Conservation (phyloP, 805 yeast genomes). For the Starmerella bombicola region DNA sequence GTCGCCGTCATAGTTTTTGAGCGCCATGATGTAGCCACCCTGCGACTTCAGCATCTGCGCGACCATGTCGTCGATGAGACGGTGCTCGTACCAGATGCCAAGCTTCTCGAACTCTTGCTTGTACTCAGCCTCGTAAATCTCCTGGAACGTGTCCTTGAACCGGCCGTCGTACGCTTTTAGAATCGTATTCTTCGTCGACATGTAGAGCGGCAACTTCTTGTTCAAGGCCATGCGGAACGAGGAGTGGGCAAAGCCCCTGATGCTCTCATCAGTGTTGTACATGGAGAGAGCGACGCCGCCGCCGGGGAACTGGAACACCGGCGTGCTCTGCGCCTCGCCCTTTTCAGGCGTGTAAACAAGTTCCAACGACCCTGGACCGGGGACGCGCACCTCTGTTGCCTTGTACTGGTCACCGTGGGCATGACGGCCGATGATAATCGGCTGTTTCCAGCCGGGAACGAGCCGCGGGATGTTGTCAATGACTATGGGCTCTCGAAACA, state of each 20-base stretch:
- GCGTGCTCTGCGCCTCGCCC: slow-evolving; percentile 45
- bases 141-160: slow-evolving; percentile 87
- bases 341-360: slow-evolving; percentile 60
- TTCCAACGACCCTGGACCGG: slow-evolving; percentile 67
- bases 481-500: slow-evolving; percentile 91
- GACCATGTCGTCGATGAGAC: slow-evolving; percentile 95
- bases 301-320: slow-evolving; percentile 58
- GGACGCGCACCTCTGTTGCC: slow-evolving; percentile 75
- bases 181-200: slow-evolving; percentile 90
- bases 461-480: slow-evolving; percentile 79
- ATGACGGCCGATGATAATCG: slow-evolving; percentile 94
- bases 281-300: slow-evolving; percentile 78
- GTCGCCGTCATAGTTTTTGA: slow-evolving; percentile 97
- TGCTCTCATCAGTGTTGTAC: slow-evolving; percentile 93
- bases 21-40: slow-evolving; percentile 90
- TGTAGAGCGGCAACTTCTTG: slow-evolving; percentile 65
- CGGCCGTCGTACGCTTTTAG: slow-evolving; percentile 89
- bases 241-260: slow-evolving; percentile 80
- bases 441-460: slow-evolving; percentile 86
- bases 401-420: slow-evolving; percentile 96
- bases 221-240: slow-evolving; percentile 79
- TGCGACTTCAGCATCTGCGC: slow-evolving; percentile 95
- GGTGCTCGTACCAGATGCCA: slow-evolving; percentile 95
- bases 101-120: slow-evolving; percentile 55
- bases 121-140: slow-evolving; percentile 58